Conservation (phyloP, 2,329 filamentous ascomycete genomes). For the Emydomyces testavorans region DNA sequence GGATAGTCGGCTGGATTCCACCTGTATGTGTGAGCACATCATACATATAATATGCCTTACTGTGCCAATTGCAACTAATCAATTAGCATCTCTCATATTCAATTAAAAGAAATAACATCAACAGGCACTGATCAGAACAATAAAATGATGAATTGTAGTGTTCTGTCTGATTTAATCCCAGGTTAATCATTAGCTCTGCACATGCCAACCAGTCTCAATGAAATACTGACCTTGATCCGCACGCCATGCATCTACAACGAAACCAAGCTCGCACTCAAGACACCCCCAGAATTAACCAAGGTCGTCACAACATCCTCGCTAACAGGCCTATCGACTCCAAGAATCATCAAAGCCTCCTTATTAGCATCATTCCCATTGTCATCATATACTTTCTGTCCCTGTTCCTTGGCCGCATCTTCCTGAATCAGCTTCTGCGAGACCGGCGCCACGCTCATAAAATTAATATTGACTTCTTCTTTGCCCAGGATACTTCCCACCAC, state of each 20-base stretch:
- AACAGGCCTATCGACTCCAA: slow-evolving; percentile 59
- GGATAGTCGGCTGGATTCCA: too few relatives aligned
- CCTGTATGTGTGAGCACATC: too few relatives aligned
- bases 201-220: too few relatives aligned
- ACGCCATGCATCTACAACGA: slow-evolving; percentile 29
- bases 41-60: too few relatives aligned
- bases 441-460: slow-evolving; percentile 63
- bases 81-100: too few relatives aligned
- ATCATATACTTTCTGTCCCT: slow-evolving; percentile 11
- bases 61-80: too few relatives aligned
- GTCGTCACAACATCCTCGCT: slow-evolving; percentile 43
- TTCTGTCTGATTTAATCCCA: too few relatives aligned
- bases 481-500: slow-evolving; percentile 62
- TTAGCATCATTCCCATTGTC: slow-evolving; percentile 27
- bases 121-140: too few relatives aligned
- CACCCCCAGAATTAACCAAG: slow-evolving; percentile 41
- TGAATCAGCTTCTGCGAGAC: slow-evolving; percentile 20
- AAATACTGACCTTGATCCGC: too few relatives aligned
- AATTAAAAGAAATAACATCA: too few relatives aligned
- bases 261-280: slow-evolving; percentile 44
- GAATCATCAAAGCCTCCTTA: slow-evolving; percentile 70
- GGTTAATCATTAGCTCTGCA: too few relatives aligned
- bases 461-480: slow-evolving; percentile 61
- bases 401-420: slow-evolving; percentile 1
- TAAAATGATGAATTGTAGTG: too few relatives aligned